phyloP scores from a whole-genome alignment of 2,329 filamentous ascomycete genomes.

The Clarireedia homoeocarpa region DNA sequence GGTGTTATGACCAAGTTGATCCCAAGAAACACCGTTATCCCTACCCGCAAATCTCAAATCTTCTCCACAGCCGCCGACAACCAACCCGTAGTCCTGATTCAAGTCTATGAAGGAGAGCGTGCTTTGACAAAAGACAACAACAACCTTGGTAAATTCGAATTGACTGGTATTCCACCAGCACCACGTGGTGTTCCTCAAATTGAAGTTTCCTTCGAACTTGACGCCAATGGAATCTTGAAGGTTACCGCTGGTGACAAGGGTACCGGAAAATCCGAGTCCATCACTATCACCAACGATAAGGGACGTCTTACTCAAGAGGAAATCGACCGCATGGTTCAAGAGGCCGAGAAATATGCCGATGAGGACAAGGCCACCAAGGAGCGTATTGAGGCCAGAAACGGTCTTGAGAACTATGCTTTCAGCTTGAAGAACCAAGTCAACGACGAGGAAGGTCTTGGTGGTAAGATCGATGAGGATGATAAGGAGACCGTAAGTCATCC shows the following conservation, averaged over 20 bases:
- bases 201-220: constrained; percentile 94
- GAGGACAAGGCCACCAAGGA: constrained; percentile 98
- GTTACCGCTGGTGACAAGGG: constrained; percentile 96
- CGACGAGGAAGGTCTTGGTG: constrained; percentile 91
- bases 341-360: constrained; percentile 97
- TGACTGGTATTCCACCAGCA: constrained; percentile 89
- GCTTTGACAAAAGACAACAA: constrained; percentile 89
- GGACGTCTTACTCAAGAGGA: constrained; percentile 92
- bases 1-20: constrained; percentile 98
- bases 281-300: constrained; percentile 99
- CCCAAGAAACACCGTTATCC: constrained; percentile 87
- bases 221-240: constrained; percentile 97
- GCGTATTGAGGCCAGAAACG: constrained; percentile 93
- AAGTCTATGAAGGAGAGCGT: constrained; percentile 92
- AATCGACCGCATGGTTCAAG: constrained; percentile 97
- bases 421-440: constrained; percentile 98
- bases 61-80: constrained; percentile 96
- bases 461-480: constrained; percentile 97
- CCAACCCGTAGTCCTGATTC: constrained; percentile 90
- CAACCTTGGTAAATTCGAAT: constrained; percentile 94
- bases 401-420: constrained; percentile 98
- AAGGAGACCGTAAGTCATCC: constrained; percentile 73
- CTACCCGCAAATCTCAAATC: constrained; percentile 94
- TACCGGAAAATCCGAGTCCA: constrained; percentile 92
- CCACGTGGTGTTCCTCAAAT: constrained; percentile 97